Base-by-base conservation (phyloP, 192 early-diverging fungal genomes). In the Backusella mclennaniae region DNA sequence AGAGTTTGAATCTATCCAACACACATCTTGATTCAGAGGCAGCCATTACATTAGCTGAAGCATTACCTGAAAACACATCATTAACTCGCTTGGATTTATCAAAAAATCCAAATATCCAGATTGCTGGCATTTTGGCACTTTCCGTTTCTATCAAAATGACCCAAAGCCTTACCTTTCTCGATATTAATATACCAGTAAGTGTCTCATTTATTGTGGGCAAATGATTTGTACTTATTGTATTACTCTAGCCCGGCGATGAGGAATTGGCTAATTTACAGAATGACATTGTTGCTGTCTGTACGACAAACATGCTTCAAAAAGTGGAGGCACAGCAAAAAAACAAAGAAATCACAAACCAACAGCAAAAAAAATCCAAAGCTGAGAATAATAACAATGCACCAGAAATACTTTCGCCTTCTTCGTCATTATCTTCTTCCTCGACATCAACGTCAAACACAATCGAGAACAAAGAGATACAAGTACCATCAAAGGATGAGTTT, bases 91-190 rank as follows among this genome's bases (percentile, higher is more conserved):
- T 97, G 75, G 93, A 96, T 76, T 80, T 97, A 36, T 91, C 93
- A 9, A 83, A 87, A 21, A 97, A 97, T 79, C 89, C 92, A 6
- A 82, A 80, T 6, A 93, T 97, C 41, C 91, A 92, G 35, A 81
- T 96, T 74, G 95, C 93, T 2, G 96, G 96, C 7, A 79, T 94
- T 14, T 91, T 96, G 86, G 95, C 95, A 6, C 82, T 97, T 15
- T 85, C 93, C 2, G 91, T 91, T 7, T 92, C 91, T 17, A 85
- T 96, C 36, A 91, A 92, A 71, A 91, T 95, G 82, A 97, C 95
- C 81, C 80, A 84, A 44, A 91, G 89, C 69, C 78, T 97, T 49
- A 90, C 91, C 11, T 75, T 75, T 46, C 74, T 75, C 3, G 74
- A 75, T 46, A 75, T 75, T 39, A 75, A 75, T 42, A 35, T 89